phyloP scores from a whole-genome alignment of 2,329 filamentous ascomycete genomes.

The Aspergillus pseudoglaucus region DNA sequence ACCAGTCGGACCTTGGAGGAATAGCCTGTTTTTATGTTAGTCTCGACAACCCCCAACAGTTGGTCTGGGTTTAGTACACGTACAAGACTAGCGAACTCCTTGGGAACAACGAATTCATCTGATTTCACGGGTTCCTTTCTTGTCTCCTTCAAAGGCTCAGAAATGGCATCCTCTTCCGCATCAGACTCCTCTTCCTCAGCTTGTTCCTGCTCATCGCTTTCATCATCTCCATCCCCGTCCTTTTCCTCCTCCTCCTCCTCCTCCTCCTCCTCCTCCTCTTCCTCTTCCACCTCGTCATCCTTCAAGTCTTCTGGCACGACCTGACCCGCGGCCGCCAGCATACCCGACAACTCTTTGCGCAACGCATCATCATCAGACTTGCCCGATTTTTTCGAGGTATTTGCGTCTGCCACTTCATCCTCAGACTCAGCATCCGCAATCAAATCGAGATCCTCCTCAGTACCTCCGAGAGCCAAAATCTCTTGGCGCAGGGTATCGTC shows the following conservation, averaged over 20 bases:
- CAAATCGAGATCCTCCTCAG: conserved; percentile 44
- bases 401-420: conserved; percentile 39
- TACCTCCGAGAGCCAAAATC: conserved; percentile 43
- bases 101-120: conserved; percentile 23
- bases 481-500: conserved; percentile 36
- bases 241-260: conserved; percentile 33
- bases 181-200: conserved; percentile 26
- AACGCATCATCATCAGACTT: conserved; percentile 29
- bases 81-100: conserved; percentile 32
- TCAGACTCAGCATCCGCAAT: conserved; percentile 40
- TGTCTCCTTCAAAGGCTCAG: conserved; percentile 14
- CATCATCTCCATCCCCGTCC: conserved; percentile 21
- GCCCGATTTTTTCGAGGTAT: conserved; percentile 17
- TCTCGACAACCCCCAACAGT: conserved; percentile 14
- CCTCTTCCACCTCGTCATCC: conserved; percentile 25
- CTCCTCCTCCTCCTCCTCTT: conserved; percentile 36
- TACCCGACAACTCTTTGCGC: conserved; percentile 34
- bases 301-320: conserved; percentile 28
- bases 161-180: conserved; percentile 21
- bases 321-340: conserved; percentile 31
- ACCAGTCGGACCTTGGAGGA: conserved; percentile 62
- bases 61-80: conserved; percentile 7
- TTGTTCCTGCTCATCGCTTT: conserved; percentile 22
- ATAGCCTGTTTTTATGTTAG: conserved; percentile 42
- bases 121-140: conserved; percentile 12